phyloP scores from a whole-genome alignment of 2,329 filamentous ascomycete species.

The Biscogniauxia mediterranea region DNA sequence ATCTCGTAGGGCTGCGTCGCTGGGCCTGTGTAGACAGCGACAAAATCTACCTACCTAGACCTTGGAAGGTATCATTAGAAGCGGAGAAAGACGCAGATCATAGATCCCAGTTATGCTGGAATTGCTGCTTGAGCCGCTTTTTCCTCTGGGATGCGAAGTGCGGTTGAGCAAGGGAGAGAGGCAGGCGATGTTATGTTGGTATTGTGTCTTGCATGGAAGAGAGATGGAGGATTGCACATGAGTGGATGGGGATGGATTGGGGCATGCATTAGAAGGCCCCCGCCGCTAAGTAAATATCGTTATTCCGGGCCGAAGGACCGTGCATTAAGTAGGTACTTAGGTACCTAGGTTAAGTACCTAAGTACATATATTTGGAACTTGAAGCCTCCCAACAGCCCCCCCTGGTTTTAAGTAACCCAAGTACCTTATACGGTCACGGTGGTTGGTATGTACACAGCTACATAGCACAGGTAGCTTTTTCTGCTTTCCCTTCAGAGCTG shows the following conservation, averaged over 20 bases:
- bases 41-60: not conserved
- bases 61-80: not conserved
- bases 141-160: not conserved
- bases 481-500: too few species aligned
- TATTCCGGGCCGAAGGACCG: not conserved
- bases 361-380: too few species aligned
- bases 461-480: too few species aligned
- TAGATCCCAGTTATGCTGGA: not conserved
- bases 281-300: not conserved
- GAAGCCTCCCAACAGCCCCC: too few species aligned
- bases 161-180: not conserved
- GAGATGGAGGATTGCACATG: not conserved
- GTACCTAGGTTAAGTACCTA: too few species aligned
- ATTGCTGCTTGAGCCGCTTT: not conserved
- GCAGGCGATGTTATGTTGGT: not conserved
- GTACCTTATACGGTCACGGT: too few species aligned
- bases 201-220: not conserved
- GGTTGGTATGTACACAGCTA: too few species aligned
- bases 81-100: not conserved
- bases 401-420: too few species aligned
- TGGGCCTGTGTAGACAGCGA: not conserved
- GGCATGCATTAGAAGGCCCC: too few species aligned
- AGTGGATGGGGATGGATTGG: not conserved
- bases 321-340: not conserved
- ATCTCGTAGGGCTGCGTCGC: not conserved